phyloP scores from a whole-genome alignment of 78 protist genomes.

The Dictyostelium intermedium region DNA sequence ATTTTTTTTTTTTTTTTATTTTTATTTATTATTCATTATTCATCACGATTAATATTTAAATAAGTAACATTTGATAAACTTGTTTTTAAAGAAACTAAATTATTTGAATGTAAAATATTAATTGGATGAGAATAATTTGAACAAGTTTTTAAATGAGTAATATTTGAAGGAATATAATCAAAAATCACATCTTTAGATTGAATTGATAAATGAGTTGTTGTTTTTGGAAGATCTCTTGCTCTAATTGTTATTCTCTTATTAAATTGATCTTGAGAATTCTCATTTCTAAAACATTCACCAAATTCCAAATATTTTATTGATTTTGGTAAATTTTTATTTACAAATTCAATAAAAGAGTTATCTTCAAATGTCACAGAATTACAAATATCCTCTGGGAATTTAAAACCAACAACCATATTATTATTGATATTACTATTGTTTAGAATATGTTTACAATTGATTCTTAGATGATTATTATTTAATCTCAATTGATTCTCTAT shows the following conservation, averaged over 20 bases:
- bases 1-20: no score
- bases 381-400: neutral
- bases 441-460: neutral
- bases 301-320: neutral
- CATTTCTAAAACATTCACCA: neutral
- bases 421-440: neutral
- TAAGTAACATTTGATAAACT: neutral
- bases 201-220: neutral
- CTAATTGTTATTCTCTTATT: neutral
- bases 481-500: neutral
- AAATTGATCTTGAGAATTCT: neutral
- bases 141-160: conserved; percentile 3
- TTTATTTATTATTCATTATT: no score
- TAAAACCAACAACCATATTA: neutral
- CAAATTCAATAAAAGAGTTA: neutral
- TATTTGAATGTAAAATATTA: neutral
- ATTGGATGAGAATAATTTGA: neutral
- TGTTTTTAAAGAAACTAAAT: neutral
- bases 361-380: neutral
- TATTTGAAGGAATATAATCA: neutral
- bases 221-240: neutral
- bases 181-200: neutral
- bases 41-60: neutral
- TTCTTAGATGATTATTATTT: neutral
- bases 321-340: neutral